These are phyloP conservation scores for Protomyces inouyei DNA, from an alignment of 1,139 yeast species.

Conservation along the genomic window DNA sequence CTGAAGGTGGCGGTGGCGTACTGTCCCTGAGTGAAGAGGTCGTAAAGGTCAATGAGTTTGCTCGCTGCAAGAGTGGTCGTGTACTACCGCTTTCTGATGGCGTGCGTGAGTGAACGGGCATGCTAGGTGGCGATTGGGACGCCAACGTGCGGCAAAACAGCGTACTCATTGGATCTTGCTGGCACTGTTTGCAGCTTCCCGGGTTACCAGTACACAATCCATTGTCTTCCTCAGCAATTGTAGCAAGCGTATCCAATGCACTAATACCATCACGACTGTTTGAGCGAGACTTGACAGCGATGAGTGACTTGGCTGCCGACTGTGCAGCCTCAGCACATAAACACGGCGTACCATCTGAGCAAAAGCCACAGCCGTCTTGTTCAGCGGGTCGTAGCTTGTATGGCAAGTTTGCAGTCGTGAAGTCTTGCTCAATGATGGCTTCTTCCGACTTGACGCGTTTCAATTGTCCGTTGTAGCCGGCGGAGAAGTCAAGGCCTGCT, in stretches of 20 bases:
- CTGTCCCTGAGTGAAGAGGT: conserved; percentile 18
- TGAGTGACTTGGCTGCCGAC: conserved; percentile 27
- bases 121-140: conserved; percentile 27
- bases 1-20: conserved; percentile 32
- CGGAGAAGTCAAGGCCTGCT: neutral
- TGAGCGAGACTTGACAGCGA: neutral
- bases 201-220: conserved; percentile 43
- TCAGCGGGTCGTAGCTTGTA: conserved; percentile 9
- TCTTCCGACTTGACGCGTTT: neutral
- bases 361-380: conserved; percentile 81
- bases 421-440: neutral
- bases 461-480: neutral
- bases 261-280: conserved; percentile 4
- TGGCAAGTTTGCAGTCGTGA: neutral
- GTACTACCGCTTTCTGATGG: conserved; percentile 28
- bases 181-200: conserved; percentile 82
- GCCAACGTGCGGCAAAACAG: conserved; percentile 83
- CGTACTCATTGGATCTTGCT: conserved; percentile 80
- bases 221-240: conserved; percentile 18
- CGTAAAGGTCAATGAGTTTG: conserved; percentile 15
- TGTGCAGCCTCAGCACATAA: conserved; percentile 75
- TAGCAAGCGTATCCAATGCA: conserved; percentile 25
- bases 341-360: conserved; percentile 88
- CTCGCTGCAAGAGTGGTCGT: conserved; percentile 31
- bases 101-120: conserved; percentile 27